These are phyloP conservation scores for Arthrocladium fulminans DNA, from an alignment of 2,329 filamentous ascomycete genomes.

Conservation along the genomic window DNA sequence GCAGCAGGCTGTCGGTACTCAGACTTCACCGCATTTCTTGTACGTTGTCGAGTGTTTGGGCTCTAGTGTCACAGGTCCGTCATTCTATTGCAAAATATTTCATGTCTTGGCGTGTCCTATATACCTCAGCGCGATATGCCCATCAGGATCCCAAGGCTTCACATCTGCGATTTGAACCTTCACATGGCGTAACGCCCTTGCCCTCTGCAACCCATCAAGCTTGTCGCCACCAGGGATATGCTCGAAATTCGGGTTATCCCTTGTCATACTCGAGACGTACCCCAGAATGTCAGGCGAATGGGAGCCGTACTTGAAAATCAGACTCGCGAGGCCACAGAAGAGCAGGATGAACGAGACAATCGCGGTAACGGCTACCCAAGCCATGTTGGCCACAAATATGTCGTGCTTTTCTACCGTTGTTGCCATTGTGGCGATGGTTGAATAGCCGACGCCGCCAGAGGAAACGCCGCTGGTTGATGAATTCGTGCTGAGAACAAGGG, in stretches of 20 bases:
- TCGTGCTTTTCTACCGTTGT: neutral
- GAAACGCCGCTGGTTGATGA: neutral
- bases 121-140: conserved; percentile 8
- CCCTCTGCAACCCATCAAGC: conserved; percentile 9
- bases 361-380: conserved; percentile 15
- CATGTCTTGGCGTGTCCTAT: neutral
- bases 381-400: conserved; percentile 12
- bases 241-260: conserved; percentile 12
- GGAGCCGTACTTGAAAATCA: conserved; percentile 11
- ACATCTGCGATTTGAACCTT: conserved; percentile 9
- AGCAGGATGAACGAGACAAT: conserved; percentile 14
- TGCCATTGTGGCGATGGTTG: conserved; percentile 2
- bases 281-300: conserved; percentile 15
- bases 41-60: too few relatives aligned
- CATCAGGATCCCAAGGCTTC: conserved; percentile 4
- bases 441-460: conserved; percentile 1
- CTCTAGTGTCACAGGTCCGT: neutral
- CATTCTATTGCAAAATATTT: neutral
- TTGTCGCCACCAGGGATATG: conserved; percentile 7
- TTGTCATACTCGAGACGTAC: conserved; percentile 15
- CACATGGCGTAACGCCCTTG: conserved; percentile 3
- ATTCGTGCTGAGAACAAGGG: neutral
- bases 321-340: conserved; percentile 10
- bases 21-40: too few relatives aligned
- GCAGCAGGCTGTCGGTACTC: too few relatives aligned